Percentiles rank a stretch among this genome's conserved stretches.
Evolutionary conservation across 2,329 filamentous ascomycete genomes (phyloP).

Genomic region (Hymenotorrendiella dingleyae): DNA sequence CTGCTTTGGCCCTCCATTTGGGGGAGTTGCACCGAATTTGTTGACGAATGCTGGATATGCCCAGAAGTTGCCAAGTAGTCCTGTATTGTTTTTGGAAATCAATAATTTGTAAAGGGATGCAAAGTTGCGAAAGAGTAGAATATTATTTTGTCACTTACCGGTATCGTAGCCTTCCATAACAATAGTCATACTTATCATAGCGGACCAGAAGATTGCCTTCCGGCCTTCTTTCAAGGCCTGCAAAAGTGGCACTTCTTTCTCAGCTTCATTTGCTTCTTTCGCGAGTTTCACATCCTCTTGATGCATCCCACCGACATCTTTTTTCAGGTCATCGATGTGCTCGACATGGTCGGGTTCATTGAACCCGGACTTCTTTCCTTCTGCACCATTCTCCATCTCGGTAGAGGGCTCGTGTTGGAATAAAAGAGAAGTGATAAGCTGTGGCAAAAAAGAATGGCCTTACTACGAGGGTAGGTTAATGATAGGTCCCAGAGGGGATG

Average conservation of each 20-base stretch:
- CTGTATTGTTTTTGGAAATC: too few species aligned
- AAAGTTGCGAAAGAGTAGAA: too few species aligned
- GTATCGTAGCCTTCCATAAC: slow-evolving; percentile 35
- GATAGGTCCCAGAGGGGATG: too few species aligned
- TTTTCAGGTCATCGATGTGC: neutral
- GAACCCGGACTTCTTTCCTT: too few species aligned
- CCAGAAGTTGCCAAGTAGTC: slow-evolving; percentile 32
- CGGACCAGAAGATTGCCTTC: slow-evolving; percentile 39
- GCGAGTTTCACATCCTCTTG: neutral
- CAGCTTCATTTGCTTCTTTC: neutral
- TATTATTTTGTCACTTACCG: too few species aligned
- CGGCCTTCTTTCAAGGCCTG: slow-evolving; percentile 48
- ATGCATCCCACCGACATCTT: neutral
- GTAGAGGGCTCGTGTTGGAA: too few species aligned
- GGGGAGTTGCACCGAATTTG: slow-evolving; percentile 12
- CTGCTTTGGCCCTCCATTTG: slow-evolving; percentile 11
- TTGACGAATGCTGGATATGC: slow-evolving; percentile 26
- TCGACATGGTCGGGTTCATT: neutral
- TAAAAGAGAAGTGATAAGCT: too few species aligned
- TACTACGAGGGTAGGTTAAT: too few species aligned
- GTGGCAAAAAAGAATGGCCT: too few species aligned
- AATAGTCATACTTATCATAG: slow-evolving; percentile 17
- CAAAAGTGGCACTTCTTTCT: neutral
- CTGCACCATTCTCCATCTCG: too few species aligned
- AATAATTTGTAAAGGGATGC: too few species aligned